Conservation (phyloP, 352 stramenopile genomes). For the Phytophthora aleatoria region DNA sequence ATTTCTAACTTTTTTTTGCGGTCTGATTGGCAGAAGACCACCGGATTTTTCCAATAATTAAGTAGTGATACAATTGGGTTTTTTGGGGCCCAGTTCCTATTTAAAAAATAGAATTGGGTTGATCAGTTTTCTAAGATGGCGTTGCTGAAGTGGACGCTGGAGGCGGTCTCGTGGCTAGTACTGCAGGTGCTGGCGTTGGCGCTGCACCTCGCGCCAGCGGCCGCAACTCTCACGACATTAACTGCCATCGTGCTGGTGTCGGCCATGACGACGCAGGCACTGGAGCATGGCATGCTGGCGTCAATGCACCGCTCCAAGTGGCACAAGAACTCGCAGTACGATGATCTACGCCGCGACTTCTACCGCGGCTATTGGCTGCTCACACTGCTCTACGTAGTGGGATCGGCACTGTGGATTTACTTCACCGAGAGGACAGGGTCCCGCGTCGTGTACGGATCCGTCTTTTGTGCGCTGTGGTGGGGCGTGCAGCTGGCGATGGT, state of each 20-base stretch:
- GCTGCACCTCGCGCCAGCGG: constrained; percentile 25
- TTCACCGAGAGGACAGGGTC: constrained; percentile 54
- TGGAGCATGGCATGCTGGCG: constrained; percentile 63
- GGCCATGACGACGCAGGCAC: constrained; percentile 69
- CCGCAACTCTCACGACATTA: constrained; percentile 23
- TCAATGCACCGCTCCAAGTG: constrained; percentile 59
- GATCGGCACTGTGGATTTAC: constrained; percentile 60
- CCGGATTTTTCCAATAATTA: too few relatives aligned
- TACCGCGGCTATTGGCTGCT: constrained; percentile 75
- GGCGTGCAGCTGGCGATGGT: constrained; percentile 58
- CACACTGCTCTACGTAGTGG: constrained; percentile 45
- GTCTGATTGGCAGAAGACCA: too few relatives aligned
- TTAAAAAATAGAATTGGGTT: too few relatives aligned
- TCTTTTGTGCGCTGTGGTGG: constrained; percentile 61
- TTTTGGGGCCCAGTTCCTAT: too few relatives aligned
- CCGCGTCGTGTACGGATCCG: constrained; percentile 52
- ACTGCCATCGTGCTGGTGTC: constrained; percentile 43
- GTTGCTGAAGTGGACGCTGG: constrained; percentile 17
- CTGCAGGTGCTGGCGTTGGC: constrained; percentile 21
- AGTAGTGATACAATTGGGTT: too few relatives aligned
- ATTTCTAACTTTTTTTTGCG: too few relatives aligned
- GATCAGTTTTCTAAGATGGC: constrained; percentile 12
- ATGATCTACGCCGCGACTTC: constrained; percentile 49
- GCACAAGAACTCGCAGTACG: constrained; percentile 40
- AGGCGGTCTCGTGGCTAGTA: constrained; percentile 20